Conservation (phyloP, 2,329 filamentous ascomycete species). For the Trichoderma sp. region DNA sequence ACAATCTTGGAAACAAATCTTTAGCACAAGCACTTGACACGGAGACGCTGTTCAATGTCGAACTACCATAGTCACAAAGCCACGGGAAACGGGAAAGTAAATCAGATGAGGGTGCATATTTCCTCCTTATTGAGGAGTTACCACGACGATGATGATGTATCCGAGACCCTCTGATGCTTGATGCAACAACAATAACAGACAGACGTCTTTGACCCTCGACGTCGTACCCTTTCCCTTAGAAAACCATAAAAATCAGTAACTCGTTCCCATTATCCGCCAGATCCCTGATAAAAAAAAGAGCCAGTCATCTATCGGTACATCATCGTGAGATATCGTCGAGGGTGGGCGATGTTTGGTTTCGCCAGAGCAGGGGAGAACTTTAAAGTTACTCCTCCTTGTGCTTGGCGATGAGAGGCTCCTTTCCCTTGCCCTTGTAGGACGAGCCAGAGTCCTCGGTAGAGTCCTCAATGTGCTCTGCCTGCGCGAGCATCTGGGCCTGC, state of each 20-base stretch:
- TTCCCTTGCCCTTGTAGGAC: no score
- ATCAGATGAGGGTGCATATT: neutral
- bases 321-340: constrained; percentile 9
- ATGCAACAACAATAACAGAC: neutral
- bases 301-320: neutral
- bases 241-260: neutral
- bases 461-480: neutral
- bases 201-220: neutral
- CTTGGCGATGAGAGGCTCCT: no score
- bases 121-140: neutral
- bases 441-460: neutral
- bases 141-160: constrained; percentile 5
- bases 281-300: constrained; percentile 12
- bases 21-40: no score
- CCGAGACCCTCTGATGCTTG: neutral
- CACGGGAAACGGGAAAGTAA: neutral
- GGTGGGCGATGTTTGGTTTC: neutral
- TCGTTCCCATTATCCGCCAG: neutral
- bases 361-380: neutral
- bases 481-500: neutral
- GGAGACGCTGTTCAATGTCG: neutral
- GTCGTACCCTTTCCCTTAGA: neutral
- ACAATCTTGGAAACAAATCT: no score
- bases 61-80: neutral
- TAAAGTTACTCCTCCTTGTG: neutral